Evolutionary conservation across 1,284 basidiomycete genomes (phyloP).

Genomic region (Irpex sp.): DNA sequence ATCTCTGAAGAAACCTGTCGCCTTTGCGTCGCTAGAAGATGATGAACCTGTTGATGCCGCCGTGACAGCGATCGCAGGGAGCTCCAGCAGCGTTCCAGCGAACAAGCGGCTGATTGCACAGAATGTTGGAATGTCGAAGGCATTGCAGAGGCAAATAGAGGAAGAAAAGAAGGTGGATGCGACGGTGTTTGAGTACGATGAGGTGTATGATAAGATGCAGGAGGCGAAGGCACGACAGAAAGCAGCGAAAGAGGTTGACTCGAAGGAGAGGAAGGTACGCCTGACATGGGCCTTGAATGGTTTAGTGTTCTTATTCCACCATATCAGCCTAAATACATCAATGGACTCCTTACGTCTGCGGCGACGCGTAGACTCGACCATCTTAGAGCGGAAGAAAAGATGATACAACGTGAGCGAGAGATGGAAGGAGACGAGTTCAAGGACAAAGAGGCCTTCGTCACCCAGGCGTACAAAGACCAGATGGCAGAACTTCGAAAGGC

Average conservation of each 20-base stretch:
- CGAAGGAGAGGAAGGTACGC: conserved; percentile 72
- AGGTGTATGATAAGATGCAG: conserved; percentile 96
- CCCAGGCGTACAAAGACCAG: conserved; percentile 95
- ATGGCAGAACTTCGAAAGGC: conserved; percentile 89
- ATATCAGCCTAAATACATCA: conserved; percentile 89
- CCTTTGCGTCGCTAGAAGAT: conserved; percentile 60
- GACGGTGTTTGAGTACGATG: conserved; percentile 94
- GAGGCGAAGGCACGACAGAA: conserved; percentile 75
- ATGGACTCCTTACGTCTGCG: conserved; percentile 78
- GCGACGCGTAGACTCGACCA: conserved; percentile 86
- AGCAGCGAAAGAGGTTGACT: conserved; percentile 67
- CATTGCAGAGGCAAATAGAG: conserved; percentile 63
- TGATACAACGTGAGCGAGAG: conserved; percentile 92
- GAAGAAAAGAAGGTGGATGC: conserved; percentile 78
- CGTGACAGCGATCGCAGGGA: conserved; percentile 29
- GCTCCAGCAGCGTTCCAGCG: conserved; percentile 27
- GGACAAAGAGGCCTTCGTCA: conserved; percentile 96
- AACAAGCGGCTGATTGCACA: conserved; percentile 57
- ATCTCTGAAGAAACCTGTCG: conserved; percentile 56
- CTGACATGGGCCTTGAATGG: conserved; percentile 1
- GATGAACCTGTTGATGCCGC: conserved; percentile 55
- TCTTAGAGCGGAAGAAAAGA: conserved; percentile 96
- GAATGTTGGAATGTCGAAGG: conserved; percentile 55
- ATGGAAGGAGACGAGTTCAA: conserved; percentile 91
- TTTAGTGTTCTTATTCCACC: conserved; percentile 13